These are phyloP conservation scores for Plasmopara halstedii DNA, from an alignment of 352 stramenopile species.

Conservation along the genomic window DNA sequence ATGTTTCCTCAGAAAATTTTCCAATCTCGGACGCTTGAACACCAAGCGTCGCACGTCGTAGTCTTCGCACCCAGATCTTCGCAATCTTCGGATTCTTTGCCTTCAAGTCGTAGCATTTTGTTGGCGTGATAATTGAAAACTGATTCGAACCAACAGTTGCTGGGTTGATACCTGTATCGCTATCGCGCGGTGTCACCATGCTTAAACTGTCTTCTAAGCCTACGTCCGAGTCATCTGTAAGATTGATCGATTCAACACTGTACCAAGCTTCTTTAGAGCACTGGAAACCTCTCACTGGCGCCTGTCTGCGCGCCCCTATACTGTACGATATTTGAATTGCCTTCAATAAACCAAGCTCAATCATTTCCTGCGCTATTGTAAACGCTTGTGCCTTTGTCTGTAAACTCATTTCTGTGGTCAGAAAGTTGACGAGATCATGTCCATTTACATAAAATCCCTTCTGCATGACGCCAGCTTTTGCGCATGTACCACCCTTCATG, in stretches of 20 bases:
- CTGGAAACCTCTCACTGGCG: slow-evolving; percentile 41
- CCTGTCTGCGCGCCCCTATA: slow-evolving; percentile 10
- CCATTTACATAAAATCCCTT: slow-evolving; percentile 78
- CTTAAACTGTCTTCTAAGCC: slow-evolving; percentile 53
- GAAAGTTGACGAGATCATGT: slow-evolving; percentile 65
- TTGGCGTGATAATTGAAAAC: slow-evolving; percentile 83
- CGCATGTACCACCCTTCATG: slow-evolving; percentile 21
- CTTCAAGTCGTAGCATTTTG: slow-evolving; percentile 82
- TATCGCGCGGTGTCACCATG: slow-evolving; percentile 18
- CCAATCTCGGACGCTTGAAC: slow-evolving; percentile 5
- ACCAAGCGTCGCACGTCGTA: slow-evolving; percentile 59
- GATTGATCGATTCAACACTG: slow-evolving; percentile 65
- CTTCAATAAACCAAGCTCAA: slow-evolving; percentile 63
- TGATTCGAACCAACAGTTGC: slow-evolving; percentile 46
- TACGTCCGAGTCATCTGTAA: slow-evolving; percentile 65
- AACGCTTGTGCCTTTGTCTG: slow-evolving; percentile 58
- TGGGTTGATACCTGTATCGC: slow-evolving; percentile 14
- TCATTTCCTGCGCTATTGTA: slow-evolving; percentile 65
- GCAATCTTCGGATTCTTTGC: slow-evolving; percentile 66
- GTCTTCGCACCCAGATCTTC: slow-evolving; percentile 54
- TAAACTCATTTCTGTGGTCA: slow-evolving; percentile 49
- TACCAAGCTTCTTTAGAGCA: slow-evolving; percentile 79
- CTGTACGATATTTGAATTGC: slow-evolving; percentile 20
- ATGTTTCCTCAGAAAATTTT: slow-evolving; percentile 24
- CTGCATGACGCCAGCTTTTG: slow-evolving; percentile 26